phyloP scores from a whole-genome alignment of 345 rosid species.

The Physaria fendleri region DNA sequence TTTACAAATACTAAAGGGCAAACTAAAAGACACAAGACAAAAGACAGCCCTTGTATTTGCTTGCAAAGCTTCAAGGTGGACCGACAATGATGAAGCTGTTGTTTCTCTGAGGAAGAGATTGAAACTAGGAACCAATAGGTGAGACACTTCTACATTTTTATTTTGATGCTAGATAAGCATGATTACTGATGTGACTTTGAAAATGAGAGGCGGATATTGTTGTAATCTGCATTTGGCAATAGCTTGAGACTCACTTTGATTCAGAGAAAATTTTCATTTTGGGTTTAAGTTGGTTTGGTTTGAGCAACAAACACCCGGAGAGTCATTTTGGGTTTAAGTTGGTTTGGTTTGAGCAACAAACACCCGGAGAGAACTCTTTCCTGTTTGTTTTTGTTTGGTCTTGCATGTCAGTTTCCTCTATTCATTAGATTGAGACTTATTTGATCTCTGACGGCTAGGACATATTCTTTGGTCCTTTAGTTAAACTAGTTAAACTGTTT shows the following conservation, averaged over 20 bases:
- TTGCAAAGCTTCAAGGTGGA: neutral
- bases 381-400: no score
- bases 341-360: neutral
- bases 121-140: neutral
- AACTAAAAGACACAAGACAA: neutral
- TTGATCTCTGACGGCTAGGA: no score
- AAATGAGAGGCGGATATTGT: neutral
- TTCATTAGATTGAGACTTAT: no score
- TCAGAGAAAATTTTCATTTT: neutral
- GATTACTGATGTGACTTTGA: neutral
- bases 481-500: neutral
- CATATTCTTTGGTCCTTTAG: no score
- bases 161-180: neutral
- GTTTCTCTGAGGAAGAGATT: neutral
- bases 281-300: neutral
- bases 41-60: neutral
- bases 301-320: no score
- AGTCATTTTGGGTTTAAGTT: neutral
- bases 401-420: no score
- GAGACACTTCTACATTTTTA: neutral
- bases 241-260: neutral
- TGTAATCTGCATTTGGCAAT: neutral
- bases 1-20: conserved; percentile 40
- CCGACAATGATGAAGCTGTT: neutral
- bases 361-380: no score